Evolutionary conservation across 345 rosid species (phyloP), one percentile per base, ranked within the genome.

Genomic region (Eucalyptus polybractea): DNA sequence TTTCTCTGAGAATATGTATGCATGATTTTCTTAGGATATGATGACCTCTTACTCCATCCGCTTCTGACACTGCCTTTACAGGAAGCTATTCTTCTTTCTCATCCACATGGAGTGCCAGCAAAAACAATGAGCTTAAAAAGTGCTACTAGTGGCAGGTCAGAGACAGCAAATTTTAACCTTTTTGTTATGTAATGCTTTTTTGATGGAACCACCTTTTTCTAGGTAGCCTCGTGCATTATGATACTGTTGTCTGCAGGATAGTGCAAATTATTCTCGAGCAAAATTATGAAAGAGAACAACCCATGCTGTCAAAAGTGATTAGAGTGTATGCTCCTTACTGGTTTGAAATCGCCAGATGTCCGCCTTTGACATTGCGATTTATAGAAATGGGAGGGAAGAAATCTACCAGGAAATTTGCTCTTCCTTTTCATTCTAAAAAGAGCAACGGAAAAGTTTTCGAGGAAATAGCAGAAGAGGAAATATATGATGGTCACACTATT

Each of bases 41-140:
- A 76, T 37, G 47, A 24, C 42, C 47, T 37, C 25, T 72, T 76
- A 76, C 27, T 76, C 29, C 29, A 76, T 76, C 85, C 13, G 42
- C 86, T 72, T 50, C 87, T 88, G 69, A 50, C 67, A 50, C 89
- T 54, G 58, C 81, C 65, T 50, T 88, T 89, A 62, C 95, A 97
- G 99, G 99, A 97, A 91, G 95, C 96, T 89, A 97, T 98, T 93
- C 95, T 95, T 89, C 92, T 98, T 89, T 96, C 98, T 86, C 97
- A 98, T 88, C 99, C 98, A 85, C 91, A 13, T 90, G 96, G 93
- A 90, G 89, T 92, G 88, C 99, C 98, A 51, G 92, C 99, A 17
- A 97, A 95, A 93, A 94, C 98, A 91, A 91, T 96, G 88, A 93
- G 92, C 87, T 93, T 98, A 89, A 95, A 95, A 93, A 97, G 99